These are phyloP conservation scores for Epichloe uncinata DNA, from an alignment of 2,329 filamentous ascomycete species.

Conservation along the genomic window DNA sequence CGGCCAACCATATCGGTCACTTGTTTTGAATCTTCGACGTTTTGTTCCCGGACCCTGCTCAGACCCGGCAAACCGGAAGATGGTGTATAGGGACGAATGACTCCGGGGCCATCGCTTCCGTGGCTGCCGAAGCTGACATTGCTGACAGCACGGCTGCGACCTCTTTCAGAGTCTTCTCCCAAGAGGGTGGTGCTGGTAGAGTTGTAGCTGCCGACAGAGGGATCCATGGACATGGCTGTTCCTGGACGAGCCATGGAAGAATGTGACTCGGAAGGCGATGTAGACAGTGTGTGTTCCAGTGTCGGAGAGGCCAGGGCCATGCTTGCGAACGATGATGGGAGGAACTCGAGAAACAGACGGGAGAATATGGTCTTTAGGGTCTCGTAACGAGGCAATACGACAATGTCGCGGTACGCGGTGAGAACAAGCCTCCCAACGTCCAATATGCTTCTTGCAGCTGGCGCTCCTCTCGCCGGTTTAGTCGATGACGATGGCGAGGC, in stretches of 20 bases:
- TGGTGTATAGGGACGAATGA: slow-evolving; percentile 38
- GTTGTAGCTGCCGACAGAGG: slow-evolving; percentile 63
- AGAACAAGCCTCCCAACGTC: slow-evolving; percentile 85
- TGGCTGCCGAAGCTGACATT: slow-evolving; percentile 61
- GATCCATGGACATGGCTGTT: slow-evolving; percentile 65
- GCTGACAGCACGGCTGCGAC: slow-evolving; percentile 67
- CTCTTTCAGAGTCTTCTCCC: slow-evolving; percentile 45
- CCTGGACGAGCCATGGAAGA: slow-evolving; percentile 43
- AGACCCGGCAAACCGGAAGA: slow-evolving; percentile 22
- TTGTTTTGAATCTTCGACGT: slow-evolving; percentile 57
- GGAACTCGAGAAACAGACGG: slow-evolving; percentile 70
- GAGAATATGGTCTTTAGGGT: slow-evolving; percentile 83
- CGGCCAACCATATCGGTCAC: slow-evolving; percentile 89
- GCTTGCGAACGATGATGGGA: slow-evolving; percentile 39
- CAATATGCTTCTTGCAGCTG: slow-evolving; percentile 43
- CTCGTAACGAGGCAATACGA: slow-evolving; percentile 83
- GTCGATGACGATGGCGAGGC: slow-evolving; percentile 22
- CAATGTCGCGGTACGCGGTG: slow-evolving; percentile 72
- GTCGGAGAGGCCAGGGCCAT: slow-evolving; percentile 41
- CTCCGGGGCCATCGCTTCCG: slow-evolving; percentile 27
- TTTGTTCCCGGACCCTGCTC: slow-evolving; percentile 39
- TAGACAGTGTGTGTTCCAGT: slow-evolving; percentile 34
- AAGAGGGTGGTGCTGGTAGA: slow-evolving; percentile 68
- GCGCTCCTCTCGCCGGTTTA: slow-evolving; percentile 28
- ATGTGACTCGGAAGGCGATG: slow-evolving; percentile 37